These are phyloP conservation scores for Penicillium sp. DNA, from an alignment of 2,329 filamentous ascomycete genomes.

Conservation along the genomic window DNA sequence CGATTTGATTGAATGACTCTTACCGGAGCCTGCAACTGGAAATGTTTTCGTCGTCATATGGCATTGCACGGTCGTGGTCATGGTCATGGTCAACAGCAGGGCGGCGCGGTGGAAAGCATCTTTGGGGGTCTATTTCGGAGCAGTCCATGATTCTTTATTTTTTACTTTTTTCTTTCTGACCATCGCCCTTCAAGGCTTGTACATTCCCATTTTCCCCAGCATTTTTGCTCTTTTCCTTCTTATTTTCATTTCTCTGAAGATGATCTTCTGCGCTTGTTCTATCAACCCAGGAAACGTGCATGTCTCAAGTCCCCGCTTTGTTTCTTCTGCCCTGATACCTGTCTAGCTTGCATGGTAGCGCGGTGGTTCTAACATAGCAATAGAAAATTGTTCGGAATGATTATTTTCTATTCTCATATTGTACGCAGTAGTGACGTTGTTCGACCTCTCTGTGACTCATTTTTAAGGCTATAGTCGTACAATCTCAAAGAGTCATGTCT, in stretches of 20 bases:
- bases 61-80: conserved; percentile 27
- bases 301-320: conserved; percentile 18
- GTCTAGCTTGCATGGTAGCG: conserved; percentile 12
- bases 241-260: conserved; percentile 8
- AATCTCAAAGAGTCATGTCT: neutral
- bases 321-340: conserved; percentile 7
- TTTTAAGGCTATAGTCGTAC: neutral
- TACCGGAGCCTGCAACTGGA: conserved; percentile 28
- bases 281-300: conserved; percentile 19
- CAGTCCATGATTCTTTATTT: conserved; percentile 25
- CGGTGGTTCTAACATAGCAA: conserved; percentile 10
- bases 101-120: conserved; percentile 30
- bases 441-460: neutral
- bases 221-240: conserved; percentile 6
- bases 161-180: conserved; percentile 11
- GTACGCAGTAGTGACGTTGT: neutral
- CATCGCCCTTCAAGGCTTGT: neutral
- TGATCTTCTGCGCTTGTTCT: conserved; percentile 10
- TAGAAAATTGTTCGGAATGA: conserved; percentile 3
- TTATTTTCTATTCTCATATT: neutral
- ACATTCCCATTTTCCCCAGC: neutral
- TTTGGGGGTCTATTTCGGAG: conserved; percentile 25
- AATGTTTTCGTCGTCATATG: conserved; percentile 31
- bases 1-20: conserved; percentile 32
- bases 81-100: conserved; percentile 30